Percentiles rank a stretch among this genome's conserved stretches.
Conservation (phyloP, 1,284 basidiomycete genomes). For the Irpex sp. region DNA sequence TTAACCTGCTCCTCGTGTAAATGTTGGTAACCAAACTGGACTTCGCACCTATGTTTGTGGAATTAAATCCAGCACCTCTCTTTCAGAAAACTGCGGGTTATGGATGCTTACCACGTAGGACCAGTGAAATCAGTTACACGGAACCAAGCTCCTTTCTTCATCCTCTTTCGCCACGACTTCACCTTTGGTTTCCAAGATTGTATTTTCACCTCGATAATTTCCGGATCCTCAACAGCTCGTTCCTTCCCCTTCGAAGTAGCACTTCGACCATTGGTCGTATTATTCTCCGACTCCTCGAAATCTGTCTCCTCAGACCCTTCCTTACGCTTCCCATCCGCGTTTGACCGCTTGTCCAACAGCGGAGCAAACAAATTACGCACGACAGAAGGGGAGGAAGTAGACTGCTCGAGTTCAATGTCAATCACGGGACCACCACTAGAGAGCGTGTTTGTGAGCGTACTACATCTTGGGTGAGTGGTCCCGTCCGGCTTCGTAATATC, state of each 20-base stretch:
- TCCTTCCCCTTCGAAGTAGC: background rate
- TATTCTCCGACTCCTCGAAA: background rate
- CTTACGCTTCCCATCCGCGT: background rate
- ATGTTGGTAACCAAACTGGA: conserved; percentile 76
- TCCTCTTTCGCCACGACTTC: conserved; percentile 13
- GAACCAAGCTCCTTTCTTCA: conserved; percentile 21
- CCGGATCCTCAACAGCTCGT: background rate
- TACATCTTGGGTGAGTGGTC: background rate
- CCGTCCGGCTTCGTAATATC: too few species aligned
- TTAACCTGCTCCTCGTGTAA: conserved; percentile 37
- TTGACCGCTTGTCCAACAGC: too few species aligned
- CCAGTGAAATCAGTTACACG: conserved; percentile 45
- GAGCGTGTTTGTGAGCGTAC: background rate
- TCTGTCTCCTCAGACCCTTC: background rate
- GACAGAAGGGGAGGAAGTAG: conserved; percentile 3
- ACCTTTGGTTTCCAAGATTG: background rate
- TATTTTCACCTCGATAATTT: background rate
- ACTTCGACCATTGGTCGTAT: background rate
- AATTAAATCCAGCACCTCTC: background rate
- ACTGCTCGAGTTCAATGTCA: conserved; percentile 18
- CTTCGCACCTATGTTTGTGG: conserved; percentile 55
- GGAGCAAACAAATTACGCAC: background rate
- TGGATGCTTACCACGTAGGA: conserved; percentile 47
- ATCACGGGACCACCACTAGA: conserved; percentile 27
- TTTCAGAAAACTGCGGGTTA: background rate